These are phyloP conservation scores for Russula olivacea DNA, from an alignment of 768 basidiomycete genomes.

Conservation along the genomic window DNA sequence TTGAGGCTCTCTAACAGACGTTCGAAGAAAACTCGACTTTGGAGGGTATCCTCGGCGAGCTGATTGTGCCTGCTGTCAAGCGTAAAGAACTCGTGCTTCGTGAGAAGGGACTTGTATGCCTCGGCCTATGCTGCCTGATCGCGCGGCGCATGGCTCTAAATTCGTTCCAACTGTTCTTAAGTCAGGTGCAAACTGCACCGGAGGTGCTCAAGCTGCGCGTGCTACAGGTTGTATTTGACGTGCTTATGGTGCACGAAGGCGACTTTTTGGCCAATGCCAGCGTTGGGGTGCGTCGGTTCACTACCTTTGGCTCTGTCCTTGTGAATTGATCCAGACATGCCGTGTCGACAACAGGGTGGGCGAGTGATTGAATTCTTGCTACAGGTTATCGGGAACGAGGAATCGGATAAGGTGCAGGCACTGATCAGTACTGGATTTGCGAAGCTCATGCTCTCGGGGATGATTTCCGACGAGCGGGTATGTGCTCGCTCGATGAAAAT, in stretches of 20 bases:
- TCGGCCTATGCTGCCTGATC: constrained; percentile 84
- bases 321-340: background rate
- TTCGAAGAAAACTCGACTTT: constrained; percentile 66
- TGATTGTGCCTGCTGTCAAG: constrained; percentile 87
- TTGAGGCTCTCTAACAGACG: constrained; percentile 32
- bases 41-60: constrained; percentile 63
- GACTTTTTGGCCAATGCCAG: constrained; percentile 48
- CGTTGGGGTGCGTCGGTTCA: constrained; percentile 27
- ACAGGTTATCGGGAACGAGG: constrained; percentile 45
- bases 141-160: constrained; percentile 63
- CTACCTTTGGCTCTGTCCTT: background rate
- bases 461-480: constrained; percentile 68
- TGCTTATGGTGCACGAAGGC: constrained; percentile 77
- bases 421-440: constrained; percentile 71
- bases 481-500: constrained; percentile 23
- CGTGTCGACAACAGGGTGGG: constrained; percentile 34
- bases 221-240: constrained; percentile 80
- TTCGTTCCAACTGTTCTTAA: constrained; percentile 75
- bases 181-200: constrained; percentile 61
- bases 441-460: constrained; percentile 78
- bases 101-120: constrained; percentile 71
- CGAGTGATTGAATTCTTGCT: constrained; percentile 66
- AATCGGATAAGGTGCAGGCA: constrained; percentile 62
- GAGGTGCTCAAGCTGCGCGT: constrained; percentile 61
- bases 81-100: constrained; percentile 78